Base-by-base conservation (phyloP, 2,329 filamentous ascomycete species). In the Penicillium brasilianum region DNA sequence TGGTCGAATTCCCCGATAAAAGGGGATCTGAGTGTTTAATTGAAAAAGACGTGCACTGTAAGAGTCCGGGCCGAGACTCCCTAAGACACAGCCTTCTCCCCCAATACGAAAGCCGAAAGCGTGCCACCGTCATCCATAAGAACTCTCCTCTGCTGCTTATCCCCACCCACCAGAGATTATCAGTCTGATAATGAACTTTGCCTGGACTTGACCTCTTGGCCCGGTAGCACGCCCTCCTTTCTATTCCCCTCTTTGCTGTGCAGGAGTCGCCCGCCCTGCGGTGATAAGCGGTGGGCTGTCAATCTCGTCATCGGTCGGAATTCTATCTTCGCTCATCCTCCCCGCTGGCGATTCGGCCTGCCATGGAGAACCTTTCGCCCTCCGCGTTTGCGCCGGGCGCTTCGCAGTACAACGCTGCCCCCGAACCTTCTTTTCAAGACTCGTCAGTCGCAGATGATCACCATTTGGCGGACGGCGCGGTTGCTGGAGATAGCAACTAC, bases 401-500 rank as follows among this genome's bases (percentile, higher is more conserved):
- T 30, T 57, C 58, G 43, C 69, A 77, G 76, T 68, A 72, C 65
- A 51, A 69, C 59, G 75, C 71, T 8, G 67, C 68, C 13, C 55
- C 63, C 6, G 64, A 32, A 10, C 51, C 64, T 8, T 61, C 63
- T 32, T 51, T 59, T 20, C 61, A 64, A 39, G 60, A 62, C 34
- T 58, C 59, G 9, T 58, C 69, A 18, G 61, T 66, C 22, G 61
- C 66, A 58, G 67, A 69, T 7, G 58, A 57, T 41, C 59, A 50
- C 49, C 54, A 70, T 57, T 60, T 72, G 70, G 69, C 77, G 51
- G 73, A 75, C 58, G 78, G 69, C 74, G 62, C 61, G 25, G 71
- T 75, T 58, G 79, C 80, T 61, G 80, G 82, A 62, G 76, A 76
- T 59, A 72, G 78, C 63, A 84, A 85, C 68, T 87, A 88, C 65